Evolutionary conservation across 1,284 basidiomycete genomes (phyloP).

Genomic region (Pseudomicrostroma phylloplanum): DNA sequence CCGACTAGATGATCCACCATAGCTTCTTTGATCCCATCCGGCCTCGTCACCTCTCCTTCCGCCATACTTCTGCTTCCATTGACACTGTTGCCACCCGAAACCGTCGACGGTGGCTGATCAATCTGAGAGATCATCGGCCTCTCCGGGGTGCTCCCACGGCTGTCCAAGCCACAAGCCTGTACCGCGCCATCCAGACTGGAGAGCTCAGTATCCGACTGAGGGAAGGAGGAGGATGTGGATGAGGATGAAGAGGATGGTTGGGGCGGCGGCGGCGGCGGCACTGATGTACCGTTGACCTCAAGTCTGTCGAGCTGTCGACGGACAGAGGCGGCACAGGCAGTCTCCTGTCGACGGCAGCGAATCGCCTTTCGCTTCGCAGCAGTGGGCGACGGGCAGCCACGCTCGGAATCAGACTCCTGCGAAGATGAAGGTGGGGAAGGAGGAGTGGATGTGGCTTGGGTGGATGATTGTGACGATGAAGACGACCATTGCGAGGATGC

Average conservation of each 20-base stretch:
- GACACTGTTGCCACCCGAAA: not conserved
- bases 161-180: not conserved
- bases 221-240: not conserved
- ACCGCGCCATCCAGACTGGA: not conserved
- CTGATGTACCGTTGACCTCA: not conserved
- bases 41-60: no score
- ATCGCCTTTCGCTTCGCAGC: slow-evolving; percentile 1
- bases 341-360: not conserved
- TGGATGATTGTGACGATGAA: slow-evolving; percentile 3
- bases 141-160: not conserved
- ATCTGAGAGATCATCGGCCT: not conserved
- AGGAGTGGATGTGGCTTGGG: not conserved
- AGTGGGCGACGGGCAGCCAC: not conserved
- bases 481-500: slow-evolving; percentile 7
- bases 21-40: slow-evolving; percentile 54
- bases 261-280: not conserved
- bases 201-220: not conserved
- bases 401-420: not conserved
- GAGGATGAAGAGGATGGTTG: not conserved
- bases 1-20: slow-evolving; percentile 37
- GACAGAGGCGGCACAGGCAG: not conserved
- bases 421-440: not conserved
- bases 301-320: not conserved
- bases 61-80: not conserved
- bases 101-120: not conserved